Evolutionary conservation across 2,329 filamentous ascomycete species (phyloP).

Genomic region (Ceratocystis papillata): DNA sequence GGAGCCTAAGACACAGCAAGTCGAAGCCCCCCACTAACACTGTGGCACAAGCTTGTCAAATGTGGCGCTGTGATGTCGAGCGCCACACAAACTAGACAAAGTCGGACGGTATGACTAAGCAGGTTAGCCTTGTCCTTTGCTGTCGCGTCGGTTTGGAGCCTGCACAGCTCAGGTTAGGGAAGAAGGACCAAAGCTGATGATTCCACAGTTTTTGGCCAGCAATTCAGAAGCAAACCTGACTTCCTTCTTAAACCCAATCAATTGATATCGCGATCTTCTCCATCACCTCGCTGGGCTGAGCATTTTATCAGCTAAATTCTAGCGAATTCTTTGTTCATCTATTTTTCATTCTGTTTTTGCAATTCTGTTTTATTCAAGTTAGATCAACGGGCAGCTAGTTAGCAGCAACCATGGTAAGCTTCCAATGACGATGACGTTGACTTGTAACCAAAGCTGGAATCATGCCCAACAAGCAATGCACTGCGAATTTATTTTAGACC

Average conservation of each 20-base stretch:
- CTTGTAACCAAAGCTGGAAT: background rate
- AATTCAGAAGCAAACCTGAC: background rate
- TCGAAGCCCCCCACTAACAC: background rate
- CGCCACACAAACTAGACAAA: background rate
- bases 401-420: slow-evolving; percentile 13
- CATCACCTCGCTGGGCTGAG: slow-evolving; percentile 8
- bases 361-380: background rate
- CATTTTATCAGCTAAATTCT: background rate
- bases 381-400: background rate
- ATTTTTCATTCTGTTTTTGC: background rate
- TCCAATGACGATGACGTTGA: slow-evolving; percentile 7
- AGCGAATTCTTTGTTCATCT: background rate
- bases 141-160: slow-evolving; percentile 24
- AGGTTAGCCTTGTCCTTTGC: slow-evolving; percentile 18
- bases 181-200: slow-evolving; percentile 5
- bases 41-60: slow-evolving; percentile 10
- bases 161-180: slow-evolving; percentile 12
- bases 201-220: slow-evolving; percentile 3
- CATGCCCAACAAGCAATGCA: background rate
- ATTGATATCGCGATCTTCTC: background rate
- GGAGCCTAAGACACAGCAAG: background rate
- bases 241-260: background rate
- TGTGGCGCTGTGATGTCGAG: background rate
- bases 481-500: background rate
- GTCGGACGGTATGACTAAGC: background rate